Base-by-base conservation (phyloP, 441 rosid species). In the Populus trichocarpa region DNA sequence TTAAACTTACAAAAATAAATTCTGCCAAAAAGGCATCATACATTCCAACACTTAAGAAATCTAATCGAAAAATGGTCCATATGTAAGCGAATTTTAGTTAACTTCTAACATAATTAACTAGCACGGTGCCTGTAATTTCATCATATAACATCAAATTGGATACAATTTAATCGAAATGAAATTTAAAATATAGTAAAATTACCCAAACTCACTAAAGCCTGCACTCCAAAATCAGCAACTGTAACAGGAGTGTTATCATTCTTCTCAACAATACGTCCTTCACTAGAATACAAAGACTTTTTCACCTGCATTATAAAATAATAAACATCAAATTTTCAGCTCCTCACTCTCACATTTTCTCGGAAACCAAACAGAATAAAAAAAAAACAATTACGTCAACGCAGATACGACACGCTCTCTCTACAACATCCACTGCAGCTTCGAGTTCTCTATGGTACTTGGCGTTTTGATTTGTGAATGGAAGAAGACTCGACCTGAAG, bases 181-280 rank as follows among this genome's bases (percentile, higher is more conserved):
- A 63, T 22, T 28, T 53, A 5, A 46, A 53, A 33, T 6, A 22
- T 5, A 61, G 32, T 12, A 42, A 67, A 65, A 67, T 71, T 77
- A 96, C 97, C 97, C 63, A 93, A 86, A 83, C 99, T 90, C 79
- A 92, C 83, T 25, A 96, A 87, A 84, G 95, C 99, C 76, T 96
- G 98, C 10, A 96, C 99, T 46, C 97, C 96, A 74, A 96, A 96
- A 82, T 96, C 98, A 9, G 98, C 97, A 61, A 96, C 84, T 0
- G 98, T 96, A 36, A 92, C 97, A 2, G 95, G 98, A 28, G 95
- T 92, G 73, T 85, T 88, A 80, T 91, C 97, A 57, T 84, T 90
- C 92, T 96, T 96, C 80, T 93, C 92, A 18, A 96, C 59, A 36
- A 93, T 81, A 78, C 87, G 80, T 53, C 92, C 89, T 79, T 87